phyloP scores from a whole-genome alignment of 768 basidiomycete species.

The Russula vinacea region DNA sequence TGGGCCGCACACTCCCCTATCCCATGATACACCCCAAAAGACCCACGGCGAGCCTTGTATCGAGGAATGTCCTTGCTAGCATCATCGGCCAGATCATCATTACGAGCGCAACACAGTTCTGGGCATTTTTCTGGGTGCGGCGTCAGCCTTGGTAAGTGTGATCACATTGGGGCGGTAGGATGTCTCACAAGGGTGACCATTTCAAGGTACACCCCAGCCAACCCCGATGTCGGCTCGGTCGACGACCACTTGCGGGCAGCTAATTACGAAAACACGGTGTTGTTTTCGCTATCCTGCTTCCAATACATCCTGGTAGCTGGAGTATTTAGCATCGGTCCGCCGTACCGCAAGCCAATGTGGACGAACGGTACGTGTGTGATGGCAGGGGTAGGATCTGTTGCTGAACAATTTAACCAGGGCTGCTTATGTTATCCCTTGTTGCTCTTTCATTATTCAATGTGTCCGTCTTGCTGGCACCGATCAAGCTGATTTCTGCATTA shows the following conservation, averaged over 20 bases:
- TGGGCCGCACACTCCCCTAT: slow-evolving; percentile 93
- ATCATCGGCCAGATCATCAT: slow-evolving; percentile 90
- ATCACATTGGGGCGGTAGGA: not conserved
- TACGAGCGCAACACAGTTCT: slow-evolving; percentile 76
- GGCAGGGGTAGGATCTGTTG: not conserved
- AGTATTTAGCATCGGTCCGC: slow-evolving; percentile 97
- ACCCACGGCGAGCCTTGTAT: slow-evolving; percentile 93
- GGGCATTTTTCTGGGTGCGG: slow-evolving; percentile 88
- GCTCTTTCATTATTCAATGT: slow-evolving; percentile 69
- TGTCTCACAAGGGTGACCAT: not conserved
- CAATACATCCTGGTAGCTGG: slow-evolving; percentile 97
- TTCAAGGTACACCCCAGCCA: slow-evolving; percentile 27
- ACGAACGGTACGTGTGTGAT: slow-evolving; percentile 70
- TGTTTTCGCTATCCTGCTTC: slow-evolving; percentile 96
- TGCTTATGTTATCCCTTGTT: slow-evolving; percentile 76
- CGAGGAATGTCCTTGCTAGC: slow-evolving; percentile 90
- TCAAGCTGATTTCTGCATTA: slow-evolving; percentile 52
- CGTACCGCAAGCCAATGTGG: slow-evolving; percentile 92
- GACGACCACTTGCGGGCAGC: slow-evolving; percentile 73
- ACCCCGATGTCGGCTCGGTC: slow-evolving; percentile 41
- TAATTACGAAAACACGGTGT: slow-evolving; percentile 88
- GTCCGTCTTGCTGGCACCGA: slow-evolving; percentile 71
- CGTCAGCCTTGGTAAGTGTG: slow-evolving; percentile 71
- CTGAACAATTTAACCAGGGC: slow-evolving; percentile 45
- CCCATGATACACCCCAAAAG: slow-evolving; percentile 82